These are phyloP conservation scores for Alternaria ventricosa DNA, from an alignment of 2,329 filamentous ascomycete genomes.

Conservation along the genomic window DNA sequence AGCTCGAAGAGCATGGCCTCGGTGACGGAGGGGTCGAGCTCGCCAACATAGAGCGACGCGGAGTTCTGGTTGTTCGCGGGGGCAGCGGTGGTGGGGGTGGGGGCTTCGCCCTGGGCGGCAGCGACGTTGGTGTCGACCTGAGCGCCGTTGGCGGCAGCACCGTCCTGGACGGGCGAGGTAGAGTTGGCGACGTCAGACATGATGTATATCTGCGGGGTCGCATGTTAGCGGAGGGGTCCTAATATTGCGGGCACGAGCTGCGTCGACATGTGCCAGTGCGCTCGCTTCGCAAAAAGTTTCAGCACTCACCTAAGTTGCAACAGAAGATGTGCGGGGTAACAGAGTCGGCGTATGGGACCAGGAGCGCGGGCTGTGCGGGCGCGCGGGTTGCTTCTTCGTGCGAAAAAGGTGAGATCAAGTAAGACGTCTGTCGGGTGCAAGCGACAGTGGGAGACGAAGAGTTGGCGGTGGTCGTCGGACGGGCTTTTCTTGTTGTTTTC, in stretches of 20 bases:
- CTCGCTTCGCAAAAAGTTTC: slow-evolving; percentile 41
- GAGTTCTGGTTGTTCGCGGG: slow-evolving; percentile 84
- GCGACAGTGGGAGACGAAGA: slow-evolving; percentile 37
- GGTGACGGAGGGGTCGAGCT: slow-evolving; percentile 96
- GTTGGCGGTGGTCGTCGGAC: slow-evolving; percentile 39
- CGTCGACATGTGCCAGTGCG: slow-evolving; percentile 35
- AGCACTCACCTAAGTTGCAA: slow-evolving; percentile 37
- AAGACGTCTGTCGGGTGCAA: slow-evolving; percentile 34
- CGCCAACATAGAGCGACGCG: slow-evolving; percentile 97
- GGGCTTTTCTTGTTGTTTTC: slow-evolving; percentile 46
- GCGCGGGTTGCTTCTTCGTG: slow-evolving; percentile 28
- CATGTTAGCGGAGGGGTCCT: slow-evolving; percentile 29
- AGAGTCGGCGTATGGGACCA: slow-evolving; percentile 21
- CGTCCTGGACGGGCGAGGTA: slow-evolving; percentile 68
- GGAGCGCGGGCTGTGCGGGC: slow-evolving; percentile 29
- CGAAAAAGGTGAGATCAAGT: slow-evolving; percentile 26
- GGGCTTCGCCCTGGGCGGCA: slow-evolving; percentile 68
- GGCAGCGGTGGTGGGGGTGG: slow-evolving; percentile 72
- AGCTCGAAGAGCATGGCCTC: slow-evolving; percentile 99
- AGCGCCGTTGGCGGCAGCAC: slow-evolving; percentile 69
- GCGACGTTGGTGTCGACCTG: slow-evolving; percentile 76
- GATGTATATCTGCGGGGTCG: slow-evolving; percentile 31
- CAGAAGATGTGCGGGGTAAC: slow-evolving; percentile 27
- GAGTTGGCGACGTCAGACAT: slow-evolving; percentile 56
- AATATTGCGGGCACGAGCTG: slow-evolving; percentile 39